These are phyloP conservation scores for Solanum dulcamara DNA, from an alignment of 257 asterid species.

Conservation along the genomic window DNA sequence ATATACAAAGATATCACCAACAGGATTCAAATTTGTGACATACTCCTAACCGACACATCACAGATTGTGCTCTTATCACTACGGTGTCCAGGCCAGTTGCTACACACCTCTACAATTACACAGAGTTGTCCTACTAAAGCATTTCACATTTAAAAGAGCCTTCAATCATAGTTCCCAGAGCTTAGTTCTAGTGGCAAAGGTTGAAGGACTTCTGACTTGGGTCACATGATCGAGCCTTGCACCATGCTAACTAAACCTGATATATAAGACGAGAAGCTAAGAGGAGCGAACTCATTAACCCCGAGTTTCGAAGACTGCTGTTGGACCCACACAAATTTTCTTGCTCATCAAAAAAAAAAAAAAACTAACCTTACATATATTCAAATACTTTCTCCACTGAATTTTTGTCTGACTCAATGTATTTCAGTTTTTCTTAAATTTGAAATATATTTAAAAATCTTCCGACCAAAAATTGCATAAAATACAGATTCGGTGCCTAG, in stretches of 20 bases:
- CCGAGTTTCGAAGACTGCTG: not conserved
- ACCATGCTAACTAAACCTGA: not conserved
- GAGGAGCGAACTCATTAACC: not conserved
- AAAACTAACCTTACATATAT: not conserved
- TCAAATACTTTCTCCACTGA: not conserved
- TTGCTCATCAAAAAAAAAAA: not conserved
- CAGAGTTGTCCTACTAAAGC: not conserved
- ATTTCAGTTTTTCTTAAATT: not conserved
- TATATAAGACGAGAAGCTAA: not conserved
- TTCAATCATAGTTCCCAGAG: not conserved
- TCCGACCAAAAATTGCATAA: not conserved
- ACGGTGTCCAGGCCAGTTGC: not conserved
- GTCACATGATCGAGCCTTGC: not conserved
- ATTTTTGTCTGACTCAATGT: not conserved
- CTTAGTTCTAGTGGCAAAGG: not conserved
- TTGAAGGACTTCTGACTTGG: not conserved
- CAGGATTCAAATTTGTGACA: not conserved
- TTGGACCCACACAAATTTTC: not conserved
- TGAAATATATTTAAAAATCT: not conserved
- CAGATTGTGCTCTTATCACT: not conserved
- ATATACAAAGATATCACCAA: not conserved
- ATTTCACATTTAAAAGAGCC: not conserved
- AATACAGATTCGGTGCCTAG: not conserved
- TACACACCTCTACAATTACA: not conserved
- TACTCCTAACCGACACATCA: not conserved